A percentile compares a stretch with the other conserved stretches of the same genome.
phyloP scores from a whole-genome alignment of 2,329 filamentous ascomycete genomes.

The Coniochaeta sp. region DNA sequence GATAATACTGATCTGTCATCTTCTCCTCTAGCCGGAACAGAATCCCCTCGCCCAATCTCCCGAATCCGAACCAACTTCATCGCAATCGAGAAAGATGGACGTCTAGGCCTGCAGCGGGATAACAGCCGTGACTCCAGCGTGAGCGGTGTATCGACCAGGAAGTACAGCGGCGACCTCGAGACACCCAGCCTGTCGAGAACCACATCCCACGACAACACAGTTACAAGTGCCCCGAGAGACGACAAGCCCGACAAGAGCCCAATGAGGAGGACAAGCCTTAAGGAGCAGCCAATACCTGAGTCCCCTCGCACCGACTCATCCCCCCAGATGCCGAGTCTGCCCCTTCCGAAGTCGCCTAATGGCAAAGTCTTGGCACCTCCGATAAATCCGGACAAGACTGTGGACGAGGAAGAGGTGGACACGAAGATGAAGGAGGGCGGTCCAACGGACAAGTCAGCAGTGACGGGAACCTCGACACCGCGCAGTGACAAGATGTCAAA shows the following conservation, averaged over 20 bases:
- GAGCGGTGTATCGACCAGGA: conserved; percentile 22
- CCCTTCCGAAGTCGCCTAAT: background rate
- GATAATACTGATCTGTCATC: conserved; percentile 13
- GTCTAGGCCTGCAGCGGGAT: conserved; percentile 43
- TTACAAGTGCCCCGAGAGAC: conserved; percentile 22
- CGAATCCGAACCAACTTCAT: conserved; percentile 72
- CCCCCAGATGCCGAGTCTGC: conserved; percentile 5
- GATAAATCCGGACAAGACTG: conserved; percentile 30
- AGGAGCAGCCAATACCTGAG: conserved; percentile 34
- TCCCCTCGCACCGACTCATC: conserved; percentile 27
- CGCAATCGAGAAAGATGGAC: conserved; percentile 60
- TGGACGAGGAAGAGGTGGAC: conserved; percentile 29
- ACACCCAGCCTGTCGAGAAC: conserved; percentile 20
- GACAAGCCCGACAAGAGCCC: conserved; percentile 23
- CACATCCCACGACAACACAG: conserved; percentile 29
- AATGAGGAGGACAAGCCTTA: conserved; percentile 24
- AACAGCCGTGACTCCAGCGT: conserved; percentile 34
- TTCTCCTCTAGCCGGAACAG: conserved; percentile 24
- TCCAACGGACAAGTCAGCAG: conserved; percentile 20
- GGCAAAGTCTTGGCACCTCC: conserved; percentile 1
- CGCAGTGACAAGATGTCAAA: conserved; percentile 6
- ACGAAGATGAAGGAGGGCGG: conserved; percentile 21
- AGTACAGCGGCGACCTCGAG: conserved; percentile 30
- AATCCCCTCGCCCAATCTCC: conserved; percentile 60
- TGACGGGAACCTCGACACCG: conserved; percentile 9